A percentile compares a stretch with the other conserved stretches of the same genome.
phyloP scores from a whole-genome alignment of 2,329 filamentous ascomycete species.

The Graphilbum fragrans region DNA sequence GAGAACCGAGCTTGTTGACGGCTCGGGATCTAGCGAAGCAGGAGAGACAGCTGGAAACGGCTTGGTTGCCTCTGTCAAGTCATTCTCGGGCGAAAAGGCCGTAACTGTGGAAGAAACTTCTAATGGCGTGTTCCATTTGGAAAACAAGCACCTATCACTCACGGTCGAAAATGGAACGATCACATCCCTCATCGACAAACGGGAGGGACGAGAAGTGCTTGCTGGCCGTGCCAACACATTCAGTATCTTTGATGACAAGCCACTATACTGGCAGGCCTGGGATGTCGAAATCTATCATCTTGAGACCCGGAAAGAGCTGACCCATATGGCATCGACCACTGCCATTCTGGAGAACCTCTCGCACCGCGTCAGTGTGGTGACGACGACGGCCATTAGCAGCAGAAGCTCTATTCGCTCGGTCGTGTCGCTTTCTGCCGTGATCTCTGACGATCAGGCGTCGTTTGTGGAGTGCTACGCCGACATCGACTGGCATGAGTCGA shows the following conservation, averaged over 20 bases:
- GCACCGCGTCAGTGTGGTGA: slow-evolving; percentile 70
- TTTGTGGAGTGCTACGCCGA: slow-evolving; percentile 73
- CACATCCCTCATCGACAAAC: slow-evolving; percentile 69
- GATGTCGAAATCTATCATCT: slow-evolving; percentile 96
- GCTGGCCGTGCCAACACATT: slow-evolving; percentile 76
- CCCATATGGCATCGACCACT: slow-evolving; percentile 48
- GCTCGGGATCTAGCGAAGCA: slow-evolving; percentile 39
- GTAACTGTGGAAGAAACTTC: too few species aligned
- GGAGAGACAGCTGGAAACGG: slow-evolving; percentile 46
- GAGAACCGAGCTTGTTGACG: slow-evolving; percentile 59
- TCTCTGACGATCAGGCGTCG: slow-evolving; percentile 50
- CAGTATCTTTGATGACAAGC: slow-evolving; percentile 94
- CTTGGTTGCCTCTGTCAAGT: slow-evolving; percentile 52
- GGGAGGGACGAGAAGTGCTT: slow-evolving; percentile 59
- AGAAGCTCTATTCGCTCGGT: slow-evolving; percentile 78
- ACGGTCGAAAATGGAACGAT: slow-evolving; percentile 65
- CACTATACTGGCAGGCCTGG: slow-evolving; percentile 95
- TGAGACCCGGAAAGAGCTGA: slow-evolving; percentile 68
- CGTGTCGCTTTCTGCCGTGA: slow-evolving; percentile 65
- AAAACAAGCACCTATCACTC: too few species aligned
- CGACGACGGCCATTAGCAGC: slow-evolving; percentile 78
- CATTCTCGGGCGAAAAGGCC: too few species aligned
- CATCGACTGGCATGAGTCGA: slow-evolving; percentile 94
- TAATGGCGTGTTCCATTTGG: too few species aligned
- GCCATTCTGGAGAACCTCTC: slow-evolving; percentile 63